A percentile compares a stretch with the other conserved stretches of the same genome.
These are phyloP conservation scores for Mycena albidolilacea DNA, from an alignment of 768 basidiomycete species.

Conservation along the genomic window DNA sequence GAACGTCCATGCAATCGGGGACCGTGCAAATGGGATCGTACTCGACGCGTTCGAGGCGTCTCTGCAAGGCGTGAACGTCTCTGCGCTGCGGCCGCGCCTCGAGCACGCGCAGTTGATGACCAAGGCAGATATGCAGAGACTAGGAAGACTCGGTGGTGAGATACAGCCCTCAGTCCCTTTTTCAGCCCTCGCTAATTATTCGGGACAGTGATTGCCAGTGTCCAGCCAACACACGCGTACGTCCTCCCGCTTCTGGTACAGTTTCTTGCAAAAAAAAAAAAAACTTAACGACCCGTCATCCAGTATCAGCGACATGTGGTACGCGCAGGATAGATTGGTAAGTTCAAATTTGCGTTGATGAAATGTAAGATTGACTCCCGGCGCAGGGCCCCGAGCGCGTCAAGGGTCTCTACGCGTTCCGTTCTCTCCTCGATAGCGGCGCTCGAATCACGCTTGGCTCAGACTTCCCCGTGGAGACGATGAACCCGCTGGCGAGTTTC, in stretches of 20 bases:
- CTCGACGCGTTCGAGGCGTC: conserved; percentile 89
- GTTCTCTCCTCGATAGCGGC: conserved; percentile 77
- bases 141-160: conserved; percentile 82
- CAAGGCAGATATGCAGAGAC: conserved; percentile 74
- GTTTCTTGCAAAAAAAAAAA: neutral
- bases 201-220: conserved; percentile 85
- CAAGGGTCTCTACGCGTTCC: conserved; percentile 92
- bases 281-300: conserved; percentile 4
- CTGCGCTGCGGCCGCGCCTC: conserved; percentile 79
- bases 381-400: conserved; percentile 84
- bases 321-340: conserved; percentile 87
- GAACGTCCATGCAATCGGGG: conserved; percentile 93
- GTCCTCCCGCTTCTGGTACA: conserved; percentile 41
- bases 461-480: conserved; percentile 94
- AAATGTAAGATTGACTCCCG: too few relatives aligned
- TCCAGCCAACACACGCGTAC: conserved; percentile 94
- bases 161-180: neutral
- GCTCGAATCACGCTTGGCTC: conserved; percentile 87
- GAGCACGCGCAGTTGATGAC: conserved; percentile 96
- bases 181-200: neutral
- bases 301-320: conserved; percentile 93
- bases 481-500: conserved; percentile 91
- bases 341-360: neutral
- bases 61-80: conserved; percentile 58
- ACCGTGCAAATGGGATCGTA: conserved; percentile 88